Conservation (phyloP, 371 early-diverging fungal species). For the Conidiobolus incongruus region DNA sequence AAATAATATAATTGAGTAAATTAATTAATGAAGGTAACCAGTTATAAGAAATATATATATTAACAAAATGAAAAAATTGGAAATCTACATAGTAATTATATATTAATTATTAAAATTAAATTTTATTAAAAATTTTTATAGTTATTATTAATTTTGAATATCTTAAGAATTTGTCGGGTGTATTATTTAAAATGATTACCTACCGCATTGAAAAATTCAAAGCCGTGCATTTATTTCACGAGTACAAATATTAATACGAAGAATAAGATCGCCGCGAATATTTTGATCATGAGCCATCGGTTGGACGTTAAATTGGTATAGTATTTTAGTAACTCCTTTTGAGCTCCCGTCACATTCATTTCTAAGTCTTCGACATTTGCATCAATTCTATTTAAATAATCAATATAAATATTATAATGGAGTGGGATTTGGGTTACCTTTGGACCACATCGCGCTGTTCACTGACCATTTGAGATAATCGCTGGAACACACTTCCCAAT, state of each 20-base stretch:
- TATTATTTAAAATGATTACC: no score
- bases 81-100: no score
- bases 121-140: no score
- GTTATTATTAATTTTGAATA: no score
- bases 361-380: slow-evolving; percentile 85
- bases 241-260: slow-evolving; percentile 22
- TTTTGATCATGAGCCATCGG: slow-evolving; percentile 87
- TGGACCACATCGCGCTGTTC: slow-evolving; percentile 89
- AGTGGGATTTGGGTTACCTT: slow-evolving; percentile 15
- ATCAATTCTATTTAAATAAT: slow-evolving; percentile 44
- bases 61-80: no score
- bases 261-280: slow-evolving; percentile 59
- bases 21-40: no score
- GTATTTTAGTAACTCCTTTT: slow-evolving; percentile 70
- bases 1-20: no score
- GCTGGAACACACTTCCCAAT: slow-evolving; percentile 88
- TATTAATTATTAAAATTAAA: no score
- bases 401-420: slow-evolving; percentile 2
- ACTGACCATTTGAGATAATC: slow-evolving; percentile 79
- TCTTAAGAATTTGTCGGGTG: no score
- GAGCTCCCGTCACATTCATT: slow-evolving; percentile 76
- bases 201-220: no score
- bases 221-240: no score
- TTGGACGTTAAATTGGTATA: slow-evolving; percentile 76
- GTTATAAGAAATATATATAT: no score